phyloP scores from a whole-genome alignment of 2,329 filamentous ascomycete genomes.

The Xylariaceae sp. region DNA sequence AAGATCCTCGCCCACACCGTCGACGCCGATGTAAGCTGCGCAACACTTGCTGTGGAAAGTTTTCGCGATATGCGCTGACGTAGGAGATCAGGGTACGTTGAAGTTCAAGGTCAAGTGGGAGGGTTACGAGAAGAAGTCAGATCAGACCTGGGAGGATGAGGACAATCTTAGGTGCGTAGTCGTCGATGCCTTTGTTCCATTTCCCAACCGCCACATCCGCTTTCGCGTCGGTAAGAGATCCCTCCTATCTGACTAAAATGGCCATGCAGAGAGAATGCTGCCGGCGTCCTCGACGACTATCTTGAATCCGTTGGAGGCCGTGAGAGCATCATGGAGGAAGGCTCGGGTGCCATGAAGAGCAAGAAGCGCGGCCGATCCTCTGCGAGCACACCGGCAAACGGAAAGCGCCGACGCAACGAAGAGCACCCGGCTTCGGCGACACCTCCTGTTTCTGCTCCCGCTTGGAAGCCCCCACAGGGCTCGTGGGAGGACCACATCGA shows the following conservation, averaged over 20 bases:
- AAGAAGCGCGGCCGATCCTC: conserved; percentile 56
- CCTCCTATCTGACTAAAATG: no score
- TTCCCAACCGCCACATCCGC: not conserved
- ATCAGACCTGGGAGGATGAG: conserved; percentile 75
- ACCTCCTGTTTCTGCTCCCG: conserved; percentile 39
- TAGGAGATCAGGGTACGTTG: conserved; percentile 40
- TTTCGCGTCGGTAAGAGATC: no score
- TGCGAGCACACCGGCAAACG: conserved; percentile 34
- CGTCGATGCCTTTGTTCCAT: not conserved
- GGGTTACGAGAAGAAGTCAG: conserved; percentile 63
- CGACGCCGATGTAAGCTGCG: conserved; percentile 44
- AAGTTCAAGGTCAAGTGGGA: conserved; percentile 76
- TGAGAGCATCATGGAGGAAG: conserved; percentile 48
- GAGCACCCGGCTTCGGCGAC: conserved; percentile 46
- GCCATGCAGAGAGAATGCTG: conserved; percentile 47
- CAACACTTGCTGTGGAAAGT: not conserved
- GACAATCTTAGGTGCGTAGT: conserved; percentile 57
- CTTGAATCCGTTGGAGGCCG: conserved; percentile 58
- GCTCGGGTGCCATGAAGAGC: conserved; percentile 43
- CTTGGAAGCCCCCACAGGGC: conserved; percentile 64
- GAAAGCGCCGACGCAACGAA: conserved; percentile 46
- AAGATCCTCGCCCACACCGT: conserved; percentile 63
- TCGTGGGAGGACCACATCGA: conserved; percentile 72
- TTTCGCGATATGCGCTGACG: conserved; percentile 5
- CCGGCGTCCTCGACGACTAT: conserved; percentile 60